Base-by-base conservation (phyloP, 352 stramenopile species). In the Lagenidium giganteum region DNA sequence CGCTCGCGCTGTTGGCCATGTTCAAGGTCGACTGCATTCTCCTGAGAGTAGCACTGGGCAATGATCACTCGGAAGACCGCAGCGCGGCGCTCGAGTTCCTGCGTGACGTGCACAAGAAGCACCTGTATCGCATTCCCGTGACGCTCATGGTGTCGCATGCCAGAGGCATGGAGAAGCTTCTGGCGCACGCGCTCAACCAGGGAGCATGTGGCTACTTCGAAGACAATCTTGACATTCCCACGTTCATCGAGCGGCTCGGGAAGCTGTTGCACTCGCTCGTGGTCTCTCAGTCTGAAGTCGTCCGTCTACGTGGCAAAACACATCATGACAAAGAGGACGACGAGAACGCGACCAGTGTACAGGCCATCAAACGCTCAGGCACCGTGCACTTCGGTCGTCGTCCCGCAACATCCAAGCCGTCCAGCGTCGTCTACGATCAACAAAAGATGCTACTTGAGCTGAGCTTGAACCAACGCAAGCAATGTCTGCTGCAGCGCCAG, bases 191-290 rank as follows among this genome's bases (percentile, higher is more conserved):
- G 32, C 39, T 82, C n/a, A 58, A 65, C n/a, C 61, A 75, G 5
- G 64, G 70, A 18, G 64, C 50, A 17, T 83, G 67, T 33, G 70
- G 70, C 5, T 83, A 58, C 46, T 80, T 83, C 21, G 57, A 77
- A 46, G 54, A 68, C 53, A 46, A 56, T 2, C 34, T 75, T 5
- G 22, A 43, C 9, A 40, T 59, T 12, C 20, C 64, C 3, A 23
- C 42, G 30, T 43, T 79, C 31, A 26, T 70, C 3, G 49, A 72
- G 18, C 36, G 70, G 1, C 57, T 83, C 2, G 23, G 54, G 16
- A 77, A 77, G 33, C 48, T 79, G 12, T 21, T 79, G 47, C 57
- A 60, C 12, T 70, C 61, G 16, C 37, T 79, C 24, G 53, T 71
- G 1, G 55, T 77, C 12, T 52, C 67, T 5, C 67, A 83, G 21